Base-by-base conservation (phyloP, 163 green algal genomes). In the Trebouxia gelatinosa region DNA sequence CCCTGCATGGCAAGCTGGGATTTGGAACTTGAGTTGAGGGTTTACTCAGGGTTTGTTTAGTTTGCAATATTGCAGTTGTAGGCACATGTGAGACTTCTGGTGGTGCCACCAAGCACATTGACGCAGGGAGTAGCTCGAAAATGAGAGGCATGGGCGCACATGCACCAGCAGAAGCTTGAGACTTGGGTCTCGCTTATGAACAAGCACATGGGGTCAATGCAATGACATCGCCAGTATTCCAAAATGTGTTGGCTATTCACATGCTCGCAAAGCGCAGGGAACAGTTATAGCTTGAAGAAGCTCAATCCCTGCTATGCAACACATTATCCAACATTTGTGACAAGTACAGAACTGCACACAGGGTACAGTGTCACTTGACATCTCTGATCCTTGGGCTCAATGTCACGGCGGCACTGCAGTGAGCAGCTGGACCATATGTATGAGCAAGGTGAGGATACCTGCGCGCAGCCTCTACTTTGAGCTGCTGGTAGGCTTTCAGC, bases 401-500 rank as follows among this genome's bases (percentile, higher is more conserved):
- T n/a, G n/a, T n/a, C n/a, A n/a, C n/a, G n/a, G n/a, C n/a, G n/a
- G n/a, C n/a, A n/a, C n/a, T n/a, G n/a, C n/a, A n/a, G n/a, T n/a
- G n/a, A n/a, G n/a, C n/a, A n/a, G n/a, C n/a, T n/a, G n/a, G n/a
- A n/a, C n/a, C n/a, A n/a, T n/a, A n/a, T n/a, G n/a, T n/a, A n/a
- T n/a, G 13, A 23, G 43, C 43, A 54, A 13, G 9, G 68, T 19
- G 29, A 34, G 29, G 11, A 11, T 43, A 78, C 79, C 79, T 75
- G 28, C 74, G 74, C 21, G 68, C 78, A 29, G 79, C 86, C 37
- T 85, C 82, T 54, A 78, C 81, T 75, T 94, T 95, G 61, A 95
- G 78, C 17, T 79, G 71, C 39, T 89, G 54, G 75, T 95, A 97
- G 3, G 88, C 90, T 46, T 87, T 78, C 23, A 99, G 91, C 92